These are phyloP conservation scores for Amanita fuliginea DNA, from an alignment of 768 basidiomycete species.

Conservation along the genomic window DNA sequence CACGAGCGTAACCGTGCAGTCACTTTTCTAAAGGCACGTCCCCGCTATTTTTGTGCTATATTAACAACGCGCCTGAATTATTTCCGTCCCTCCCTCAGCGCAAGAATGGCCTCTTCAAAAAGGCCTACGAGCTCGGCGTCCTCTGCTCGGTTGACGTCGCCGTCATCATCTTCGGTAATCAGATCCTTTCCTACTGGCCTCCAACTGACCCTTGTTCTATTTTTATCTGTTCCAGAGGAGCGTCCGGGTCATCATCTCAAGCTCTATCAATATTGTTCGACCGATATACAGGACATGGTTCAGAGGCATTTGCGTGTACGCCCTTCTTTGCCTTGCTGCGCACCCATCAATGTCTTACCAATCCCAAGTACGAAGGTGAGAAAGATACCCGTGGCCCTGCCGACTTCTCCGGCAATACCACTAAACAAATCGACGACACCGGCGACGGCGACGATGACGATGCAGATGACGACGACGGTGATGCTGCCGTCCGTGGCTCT, in stretches of 20 bases:
- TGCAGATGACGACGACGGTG: slow-evolving; percentile 28
- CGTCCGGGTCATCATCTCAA: slow-evolving; percentile 71
- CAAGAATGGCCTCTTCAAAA: slow-evolving; percentile 87
- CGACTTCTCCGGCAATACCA: slow-evolving; percentile 31
- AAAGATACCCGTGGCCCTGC: slow-evolving; percentile 33
- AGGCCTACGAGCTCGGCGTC: slow-evolving; percentile 85
- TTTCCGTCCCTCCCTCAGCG: slow-evolving; percentile 41
- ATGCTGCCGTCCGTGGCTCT: slow-evolving; percentile 9
- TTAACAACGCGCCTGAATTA: slow-evolving; percentile 25
- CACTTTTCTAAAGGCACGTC: slow-evolving; percentile 76
- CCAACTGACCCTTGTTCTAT: slow-evolving; percentile 24
- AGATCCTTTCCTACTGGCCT: slow-evolving; percentile 6
- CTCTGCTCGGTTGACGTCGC: slow-evolving; percentile 83
- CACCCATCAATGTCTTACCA: slow-evolving; percentile 10
- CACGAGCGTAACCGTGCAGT: slow-evolving; percentile 88
- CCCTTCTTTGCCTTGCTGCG: slow-evolving; percentile 6
- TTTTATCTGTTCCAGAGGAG: slow-evolving; percentile 48
- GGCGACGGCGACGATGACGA: slow-evolving; percentile 32
- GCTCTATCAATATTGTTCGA: slow-evolving; percentile 73
- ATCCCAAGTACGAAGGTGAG: slow-evolving; percentile 35
- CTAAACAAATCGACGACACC: slow-evolving; percentile 20
- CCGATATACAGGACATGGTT: slow-evolving; percentile 59
- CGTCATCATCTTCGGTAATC: slow-evolving; percentile 67
- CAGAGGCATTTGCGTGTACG: slow-evolving; percentile 47
- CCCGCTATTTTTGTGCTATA: slow-evolving; percentile 53